phyloP scores from a whole-genome alignment of 2,329 filamentous ascomycete species.

The Aspergillus alliaceus region DNA sequence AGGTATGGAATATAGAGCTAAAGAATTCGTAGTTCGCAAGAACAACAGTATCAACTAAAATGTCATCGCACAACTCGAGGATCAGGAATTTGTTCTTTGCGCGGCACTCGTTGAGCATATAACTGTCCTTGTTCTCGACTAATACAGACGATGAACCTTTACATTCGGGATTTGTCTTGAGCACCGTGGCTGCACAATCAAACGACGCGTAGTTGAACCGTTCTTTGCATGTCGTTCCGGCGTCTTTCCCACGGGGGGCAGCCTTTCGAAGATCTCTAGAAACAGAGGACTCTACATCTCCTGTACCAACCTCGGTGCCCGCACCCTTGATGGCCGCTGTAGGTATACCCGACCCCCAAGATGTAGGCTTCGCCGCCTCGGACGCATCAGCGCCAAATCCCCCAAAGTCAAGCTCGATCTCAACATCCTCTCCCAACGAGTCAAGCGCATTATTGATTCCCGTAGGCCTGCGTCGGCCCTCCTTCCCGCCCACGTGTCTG shows the following conservation, averaged over 20 bases:
- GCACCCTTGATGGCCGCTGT: neutral
- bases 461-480: slow-evolving; percentile 49
- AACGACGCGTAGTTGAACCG: slow-evolving; percentile 97
- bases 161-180: slow-evolving; percentile 83
- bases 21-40: slow-evolving; percentile 99
- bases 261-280: slow-evolving; percentile 52
- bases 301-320: slow-evolving; percentile 29
- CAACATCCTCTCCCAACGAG: slow-evolving; percentile 79
- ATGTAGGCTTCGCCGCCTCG: slow-evolving; percentile 31
- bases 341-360: slow-evolving; percentile 28
- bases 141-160: slow-evolving; percentile 87
- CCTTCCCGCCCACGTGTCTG: slow-evolving; percentile 53
- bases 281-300: slow-evolving; percentile 30
- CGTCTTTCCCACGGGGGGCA: slow-evolving; percentile 77
- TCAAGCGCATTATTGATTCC: slow-evolving; percentile 70
- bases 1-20: slow-evolving; percentile 90
- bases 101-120: slow-evolving; percentile 92
- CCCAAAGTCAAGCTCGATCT: slow-evolving; percentile 74
- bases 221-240: slow-evolving; percentile 96
- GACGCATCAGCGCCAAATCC: slow-evolving; percentile 57
- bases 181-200: slow-evolving; percentile 88
- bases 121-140: slow-evolving; percentile 96
- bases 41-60: slow-evolving; percentile 91
- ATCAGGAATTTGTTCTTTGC: slow-evolving; percentile 89
- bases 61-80: slow-evolving; percentile 85